These are phyloP conservation scores for Endotrypanum monterogeii DNA, from an alignment of 208 protist species.

Conservation along the genomic window DNA sequence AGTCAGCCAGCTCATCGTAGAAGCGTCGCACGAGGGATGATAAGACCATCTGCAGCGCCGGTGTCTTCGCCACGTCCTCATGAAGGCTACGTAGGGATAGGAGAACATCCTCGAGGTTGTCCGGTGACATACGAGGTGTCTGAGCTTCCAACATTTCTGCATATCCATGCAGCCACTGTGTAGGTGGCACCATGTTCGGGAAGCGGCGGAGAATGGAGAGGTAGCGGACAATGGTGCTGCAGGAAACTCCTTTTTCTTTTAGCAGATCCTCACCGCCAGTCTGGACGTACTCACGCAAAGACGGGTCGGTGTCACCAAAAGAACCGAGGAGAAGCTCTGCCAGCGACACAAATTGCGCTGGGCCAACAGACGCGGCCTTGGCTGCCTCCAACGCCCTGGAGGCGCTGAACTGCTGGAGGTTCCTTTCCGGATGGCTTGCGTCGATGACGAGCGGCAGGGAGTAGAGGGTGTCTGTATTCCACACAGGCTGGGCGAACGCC, in stretches of 20 bases:
- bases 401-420: constrained; percentile 17
- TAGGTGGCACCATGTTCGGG: constrained; percentile 33
- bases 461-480: constrained; percentile 73
- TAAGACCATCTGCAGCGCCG: constrained; percentile 61
- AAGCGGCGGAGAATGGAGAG: constrained; percentile 54
- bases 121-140: constrained; percentile 1
- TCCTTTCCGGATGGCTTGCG: constrained; percentile 21
- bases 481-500: constrained; percentile 64
- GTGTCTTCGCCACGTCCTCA: constrained; percentile 51
- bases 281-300: constrained; percentile 51
- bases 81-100: constrained; percentile 66
- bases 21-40: constrained; percentile 36
- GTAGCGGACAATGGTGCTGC: constrained; percentile 53
- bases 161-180: constrained; percentile 62
- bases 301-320: constrained; percentile 52
- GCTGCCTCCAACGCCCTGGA: constrained; percentile 67
- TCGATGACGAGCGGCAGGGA: constrained; percentile 57
- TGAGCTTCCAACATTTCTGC: constrained; percentile 32
- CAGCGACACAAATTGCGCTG: constrained; percentile 75
- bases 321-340: constrained; percentile 58
- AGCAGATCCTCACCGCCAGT: constrained; percentile 61
- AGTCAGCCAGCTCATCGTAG: constrained; percentile 26
- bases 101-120: constrained; percentile 64
- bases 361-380: constrained; percentile 53
- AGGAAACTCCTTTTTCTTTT: constrained; percentile 12